These are phyloP conservation scores for Monosporozyma unispora DNA, from an alignment of 805 yeast genomes.

Conservation along the genomic window DNA sequence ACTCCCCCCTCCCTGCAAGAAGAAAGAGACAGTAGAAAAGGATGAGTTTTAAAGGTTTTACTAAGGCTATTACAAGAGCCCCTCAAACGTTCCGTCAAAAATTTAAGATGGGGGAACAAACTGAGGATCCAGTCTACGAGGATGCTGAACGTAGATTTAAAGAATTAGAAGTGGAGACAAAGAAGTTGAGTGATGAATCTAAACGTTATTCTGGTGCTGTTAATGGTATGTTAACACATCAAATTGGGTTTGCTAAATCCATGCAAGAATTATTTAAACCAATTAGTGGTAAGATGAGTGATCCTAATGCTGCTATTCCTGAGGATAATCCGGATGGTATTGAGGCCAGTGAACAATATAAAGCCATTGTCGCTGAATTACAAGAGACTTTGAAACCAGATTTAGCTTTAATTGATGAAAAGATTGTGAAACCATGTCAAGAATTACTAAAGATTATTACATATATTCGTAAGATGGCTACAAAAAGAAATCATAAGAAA, in stretches of 20 bases:
- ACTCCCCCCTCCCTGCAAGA: not conserved
- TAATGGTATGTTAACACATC: slow-evolving; percentile 87
- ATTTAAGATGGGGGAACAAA: slow-evolving; percentile 73
- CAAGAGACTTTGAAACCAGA: slow-evolving; percentile 87
- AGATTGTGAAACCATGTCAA: slow-evolving; percentile 86
- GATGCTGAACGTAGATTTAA: slow-evolving; percentile 96
- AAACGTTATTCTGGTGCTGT: slow-evolving; percentile 86
- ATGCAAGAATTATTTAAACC: slow-evolving; percentile 96
- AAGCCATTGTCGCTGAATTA: slow-evolving; percentile 78
- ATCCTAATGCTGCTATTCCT: slow-evolving; percentile 74
- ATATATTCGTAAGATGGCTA: slow-evolving; percentile 83
- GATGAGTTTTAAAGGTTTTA: slow-evolving; percentile 89
- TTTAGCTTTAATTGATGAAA: slow-evolving; percentile 79
- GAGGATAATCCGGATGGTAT: slow-evolving; percentile 98
- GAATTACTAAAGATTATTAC: slow-evolving; percentile 77
- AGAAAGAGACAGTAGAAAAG: not conserved
- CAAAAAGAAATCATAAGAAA: slow-evolving; percentile 92
- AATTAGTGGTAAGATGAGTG: slow-evolving; percentile 83
- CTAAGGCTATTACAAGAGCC: slow-evolving; percentile 72
- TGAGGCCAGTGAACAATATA: slow-evolving; percentile 84
- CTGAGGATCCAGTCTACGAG: slow-evolving; percentile 79
- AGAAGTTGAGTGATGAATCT: slow-evolving; percentile 81
- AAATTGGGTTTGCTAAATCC: slow-evolving; percentile 89
- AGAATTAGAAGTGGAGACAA: slow-evolving; percentile 83
- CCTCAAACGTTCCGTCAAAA: slow-evolving; percentile 89